Percentiles rank a stretch among this genome's conserved stretches.
These are phyloP conservation scores for Cordyceps militaris DNA, from an alignment of 2,329 filamentous ascomycete genomes.

Conservation along the genomic window DNA sequence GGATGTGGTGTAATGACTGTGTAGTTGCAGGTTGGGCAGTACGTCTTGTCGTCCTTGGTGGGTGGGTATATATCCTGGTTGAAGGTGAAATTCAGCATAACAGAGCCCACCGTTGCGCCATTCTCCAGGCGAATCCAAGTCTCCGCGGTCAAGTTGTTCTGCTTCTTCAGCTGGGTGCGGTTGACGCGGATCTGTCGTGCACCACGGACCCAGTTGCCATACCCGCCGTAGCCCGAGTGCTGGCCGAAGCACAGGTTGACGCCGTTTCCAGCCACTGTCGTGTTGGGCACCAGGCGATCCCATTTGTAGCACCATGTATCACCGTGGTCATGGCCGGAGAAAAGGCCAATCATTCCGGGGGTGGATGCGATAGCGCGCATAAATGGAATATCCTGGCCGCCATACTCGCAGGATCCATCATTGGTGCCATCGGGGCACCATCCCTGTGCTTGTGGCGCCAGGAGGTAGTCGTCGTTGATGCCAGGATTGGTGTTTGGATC, in stretches of 20 bases:
- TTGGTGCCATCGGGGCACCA: conserved; percentile 36
- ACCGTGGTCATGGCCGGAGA: conserved; percentile 61
- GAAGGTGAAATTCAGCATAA: conserved; percentile 53
- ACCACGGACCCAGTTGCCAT: conserved; percentile 57
- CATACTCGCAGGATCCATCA: conserved; percentile 33
- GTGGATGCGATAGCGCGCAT: conserved; percentile 54
- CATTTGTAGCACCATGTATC: conserved; percentile 51
- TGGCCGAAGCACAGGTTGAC: conserved; percentile 53
- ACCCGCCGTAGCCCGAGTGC: conserved; percentile 64
- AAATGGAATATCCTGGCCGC: conserved; percentile 51
- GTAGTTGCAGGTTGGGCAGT: conserved; percentile 18
- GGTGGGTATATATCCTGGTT: conserved; percentile 47
- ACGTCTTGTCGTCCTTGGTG: conserved; percentile 32
- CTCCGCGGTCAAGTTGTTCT: conserved; percentile 32
- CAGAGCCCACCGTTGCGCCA: conserved; percentile 41
- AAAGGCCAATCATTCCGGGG: conserved; percentile 48
- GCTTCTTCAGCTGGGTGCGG: conserved; percentile 30
- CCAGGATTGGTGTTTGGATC: conserved; percentile 34
- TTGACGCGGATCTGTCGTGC: conserved; percentile 47
- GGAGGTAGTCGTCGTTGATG: conserved; percentile 37
- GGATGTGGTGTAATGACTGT: conserved; percentile 11
- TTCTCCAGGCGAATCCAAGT: conserved; percentile 58
- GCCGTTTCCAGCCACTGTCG: conserved; percentile 34
- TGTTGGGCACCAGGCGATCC: conserved; percentile 30
- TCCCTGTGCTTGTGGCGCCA: conserved; percentile 36